Evolutionary conservation across 2,329 filamentous ascomycete genomes (phyloP), one percentile per base, ranked within the genome.

Genomic region (Hortaea werneckii): DNA sequence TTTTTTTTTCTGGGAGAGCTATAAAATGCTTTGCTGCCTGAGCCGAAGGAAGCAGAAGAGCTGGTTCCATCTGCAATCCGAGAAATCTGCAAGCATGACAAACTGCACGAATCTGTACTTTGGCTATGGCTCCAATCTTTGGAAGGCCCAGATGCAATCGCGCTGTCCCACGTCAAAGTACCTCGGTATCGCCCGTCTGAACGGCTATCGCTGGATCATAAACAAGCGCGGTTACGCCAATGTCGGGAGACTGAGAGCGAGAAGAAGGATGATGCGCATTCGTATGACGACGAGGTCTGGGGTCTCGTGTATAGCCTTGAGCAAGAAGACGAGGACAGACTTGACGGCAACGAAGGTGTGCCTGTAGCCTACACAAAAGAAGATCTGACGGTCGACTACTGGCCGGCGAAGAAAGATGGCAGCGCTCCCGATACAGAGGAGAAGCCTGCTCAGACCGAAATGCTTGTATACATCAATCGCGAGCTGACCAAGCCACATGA

Each of bases 51-150:
- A 20, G 9, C 10, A 20, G 10, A 39, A 39, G 13, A n/a, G 37
- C 37, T 39, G 10, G 37, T 26, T n/a, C 10, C 10, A 39, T 8
- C 10, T 39, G 10, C 10, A 39, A 3, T 8, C 8, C 10, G 37
- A 39, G 13, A 39, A 39, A 13, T 26, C 10, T 8, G 13, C 10
- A n/a, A 39, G 3, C 10, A 39, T 39, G 37, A 13, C 9, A 39
- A 13, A 39, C 37, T 10, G 20, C 3, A 10, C 37, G 13, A 50
- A 45, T 8, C 30, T 50, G 1, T 85, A 85, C 69, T 85, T 86
- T 59, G 83, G 77, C 56, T 86, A 83, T 64, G 83, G 82, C 51
- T 80, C 76, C 60, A 86, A 86, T 62, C 73, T 86, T 47, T 83
- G 79, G 61, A 72, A 73, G 1, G 64, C 71, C 28, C 82, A 85